Evolutionary conservation across 129 eudicot genomes (phyloP).

Genomic region (Lonicera japonica): DNA sequence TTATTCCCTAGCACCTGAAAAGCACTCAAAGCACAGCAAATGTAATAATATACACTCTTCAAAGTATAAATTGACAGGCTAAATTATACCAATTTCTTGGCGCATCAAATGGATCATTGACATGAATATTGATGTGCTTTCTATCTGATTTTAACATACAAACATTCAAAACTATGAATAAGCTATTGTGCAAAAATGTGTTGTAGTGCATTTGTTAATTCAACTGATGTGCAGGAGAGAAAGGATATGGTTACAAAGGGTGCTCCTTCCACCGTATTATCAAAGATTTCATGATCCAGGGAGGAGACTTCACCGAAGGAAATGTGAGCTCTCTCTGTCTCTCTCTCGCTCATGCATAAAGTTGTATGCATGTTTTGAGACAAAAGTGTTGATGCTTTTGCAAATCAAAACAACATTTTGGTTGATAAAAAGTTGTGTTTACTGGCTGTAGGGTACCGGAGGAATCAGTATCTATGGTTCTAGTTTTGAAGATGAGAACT

Average conservation of each 20-base stretch:
- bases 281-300: conserved; percentile 24
- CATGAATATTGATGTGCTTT: too few species aligned
- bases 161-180: neutral
- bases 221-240: conserved; percentile 12
- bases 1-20: too few species aligned
- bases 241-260: conserved; percentile 26
- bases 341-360: neutral
- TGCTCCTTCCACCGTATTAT: conserved; percentile 27
- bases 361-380: neutral
- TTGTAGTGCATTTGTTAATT: neutral
- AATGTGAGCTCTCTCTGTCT: conserved; percentile 16
- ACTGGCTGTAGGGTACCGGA: conserved; percentile 15
- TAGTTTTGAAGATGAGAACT: conserved; percentile 19
- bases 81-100: too few species aligned
- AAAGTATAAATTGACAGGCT: too few species aligned
- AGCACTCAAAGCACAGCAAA: too few species aligned
- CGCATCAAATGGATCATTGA: too few species aligned
- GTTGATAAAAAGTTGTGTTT: neutral
- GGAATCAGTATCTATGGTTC: conserved; percentile 23
- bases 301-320: conserved; percentile 23
- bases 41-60: too few species aligned
- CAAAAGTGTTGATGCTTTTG: neutral
- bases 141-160: neutral
- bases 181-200: neutral
- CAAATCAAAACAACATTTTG: neutral